Evolutionary conservation across 352 stramenopile species (phyloP).

Genomic region (Phytophthora vignae): DNA sequence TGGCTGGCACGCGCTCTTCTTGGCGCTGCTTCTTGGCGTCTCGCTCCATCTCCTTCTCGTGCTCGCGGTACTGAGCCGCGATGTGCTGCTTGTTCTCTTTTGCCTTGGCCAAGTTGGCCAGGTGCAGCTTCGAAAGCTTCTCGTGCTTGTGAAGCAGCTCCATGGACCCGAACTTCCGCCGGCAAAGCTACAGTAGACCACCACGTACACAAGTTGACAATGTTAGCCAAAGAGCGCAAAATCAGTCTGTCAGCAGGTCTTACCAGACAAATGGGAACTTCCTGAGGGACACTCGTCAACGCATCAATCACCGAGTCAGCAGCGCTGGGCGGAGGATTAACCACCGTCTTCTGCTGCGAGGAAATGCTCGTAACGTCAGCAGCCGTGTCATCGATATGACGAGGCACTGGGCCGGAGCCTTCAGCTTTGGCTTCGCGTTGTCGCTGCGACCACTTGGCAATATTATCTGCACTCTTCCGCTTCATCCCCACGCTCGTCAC

Average conservation of each 20-base stretch:
- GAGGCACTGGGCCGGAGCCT: background rate
- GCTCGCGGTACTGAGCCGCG: slow-evolving; percentile 63
- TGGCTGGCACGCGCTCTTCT: slow-evolving; percentile 19
- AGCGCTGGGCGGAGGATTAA: slow-evolving; percentile 4
- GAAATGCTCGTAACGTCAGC: background rate
- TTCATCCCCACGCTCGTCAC: slow-evolving; percentile 51
- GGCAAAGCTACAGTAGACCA: slow-evolving; percentile 62
- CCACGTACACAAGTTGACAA: background rate
- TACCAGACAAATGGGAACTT: slow-evolving; percentile 87
- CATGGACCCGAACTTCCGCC: slow-evolving; percentile 81
- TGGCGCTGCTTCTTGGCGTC: slow-evolving; percentile 43
- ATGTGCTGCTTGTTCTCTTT: slow-evolving; percentile 77
- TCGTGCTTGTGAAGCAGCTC: slow-evolving; percentile 84
- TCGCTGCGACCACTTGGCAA: slow-evolving; percentile 85
- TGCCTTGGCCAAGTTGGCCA: slow-evolving; percentile 79
- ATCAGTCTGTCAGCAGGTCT: slow-evolving; percentile 8
- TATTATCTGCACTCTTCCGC: slow-evolving; percentile 81
- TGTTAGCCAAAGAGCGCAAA: background rate
- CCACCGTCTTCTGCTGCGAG: slow-evolving; percentile 1
- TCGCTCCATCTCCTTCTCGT: slow-evolving; percentile 57
- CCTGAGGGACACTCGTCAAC: slow-evolving; percentile 52
- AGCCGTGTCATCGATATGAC: background rate
- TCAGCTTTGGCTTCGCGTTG: slow-evolving; percentile 40
- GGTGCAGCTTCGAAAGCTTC: slow-evolving; percentile 75
- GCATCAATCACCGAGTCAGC: slow-evolving; percentile 42